These are phyloP conservation scores for Apiotrichum laibachii DNA, from an alignment of 1,284 basidiomycete genomes.

Conservation along the genomic window DNA sequence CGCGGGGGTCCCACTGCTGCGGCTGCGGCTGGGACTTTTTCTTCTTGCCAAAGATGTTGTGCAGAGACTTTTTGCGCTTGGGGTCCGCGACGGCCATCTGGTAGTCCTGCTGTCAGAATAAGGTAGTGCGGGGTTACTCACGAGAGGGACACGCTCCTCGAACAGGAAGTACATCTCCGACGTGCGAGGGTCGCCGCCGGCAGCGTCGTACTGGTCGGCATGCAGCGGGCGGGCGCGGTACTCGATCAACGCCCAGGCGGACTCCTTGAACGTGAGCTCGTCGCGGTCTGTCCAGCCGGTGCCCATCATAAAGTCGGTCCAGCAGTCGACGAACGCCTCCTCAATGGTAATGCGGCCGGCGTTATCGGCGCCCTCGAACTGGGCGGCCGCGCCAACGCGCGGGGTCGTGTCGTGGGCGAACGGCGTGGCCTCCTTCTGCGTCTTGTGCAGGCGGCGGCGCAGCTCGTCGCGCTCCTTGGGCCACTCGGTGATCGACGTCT, in stretches of 20 bases:
- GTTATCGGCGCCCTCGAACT: slow-evolving; percentile 47
- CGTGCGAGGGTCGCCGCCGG: slow-evolving; percentile 58
- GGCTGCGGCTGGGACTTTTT: slow-evolving; percentile 37
- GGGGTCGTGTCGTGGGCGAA: slow-evolving; percentile 84
- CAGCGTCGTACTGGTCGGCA: slow-evolving; percentile 21
- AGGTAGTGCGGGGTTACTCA: background rate
- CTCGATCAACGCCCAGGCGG: slow-evolving; percentile 86
- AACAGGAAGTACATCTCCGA: slow-evolving; percentile 67
- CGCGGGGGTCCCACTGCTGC: background rate
- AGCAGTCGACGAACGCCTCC: slow-evolving; percentile 80
- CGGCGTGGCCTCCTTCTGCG: slow-evolving; percentile 70
- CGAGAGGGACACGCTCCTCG: slow-evolving; percentile 77
- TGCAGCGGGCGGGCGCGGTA: slow-evolving; percentile 61
- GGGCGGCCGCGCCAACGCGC: slow-evolving; percentile 53
- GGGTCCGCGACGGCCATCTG: slow-evolving; percentile 66
- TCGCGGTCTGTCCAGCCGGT: slow-evolving; percentile 72
- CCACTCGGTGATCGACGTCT: slow-evolving; percentile 66
- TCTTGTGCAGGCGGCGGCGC: slow-evolving; percentile 72
- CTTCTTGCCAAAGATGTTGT: slow-evolving; percentile 47
- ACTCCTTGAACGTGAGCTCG: slow-evolving; percentile 73
- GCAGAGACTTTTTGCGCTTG: slow-evolving; percentile 45
- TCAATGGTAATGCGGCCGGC: slow-evolving; percentile 68
- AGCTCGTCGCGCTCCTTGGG: slow-evolving; percentile 69
- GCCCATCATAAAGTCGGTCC: slow-evolving; percentile 77
- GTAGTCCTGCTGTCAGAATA: slow-evolving; percentile 58